These are phyloP conservation scores for Styphnolobium japonicum DNA, from an alignment of 306 rosid species.

Conservation along the genomic window DNA sequence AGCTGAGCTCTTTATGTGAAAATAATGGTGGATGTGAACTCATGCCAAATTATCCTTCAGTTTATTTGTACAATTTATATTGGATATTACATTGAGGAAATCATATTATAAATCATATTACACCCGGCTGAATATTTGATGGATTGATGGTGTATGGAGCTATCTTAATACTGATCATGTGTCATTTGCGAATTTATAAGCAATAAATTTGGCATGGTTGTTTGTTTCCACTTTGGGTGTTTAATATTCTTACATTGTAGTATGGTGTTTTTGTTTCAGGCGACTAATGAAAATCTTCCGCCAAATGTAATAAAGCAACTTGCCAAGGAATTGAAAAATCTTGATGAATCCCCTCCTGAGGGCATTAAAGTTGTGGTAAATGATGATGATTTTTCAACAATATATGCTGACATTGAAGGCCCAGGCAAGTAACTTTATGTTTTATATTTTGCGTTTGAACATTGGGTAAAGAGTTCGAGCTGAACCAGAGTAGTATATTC, in stretches of 20 bases:
- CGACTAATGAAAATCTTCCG: conserved; percentile 96
- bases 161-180: background rate
- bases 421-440: conserved; percentile 63
- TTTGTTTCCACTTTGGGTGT: background rate
- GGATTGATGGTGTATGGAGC: background rate
- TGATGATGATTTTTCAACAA: conserved; percentile 88
- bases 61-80: background rate
- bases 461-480: conserved; percentile 8
- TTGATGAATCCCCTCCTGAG: conserved; percentile 94
- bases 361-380: conserved; percentile 91
- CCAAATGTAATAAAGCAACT: conserved; percentile 97
- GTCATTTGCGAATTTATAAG: background rate
- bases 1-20: background rate
- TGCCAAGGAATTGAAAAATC: conserved; percentile 95
- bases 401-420: conserved; percentile 92
- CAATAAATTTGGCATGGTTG: background rate
- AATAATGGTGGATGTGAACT: background rate
- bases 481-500: conserved; percentile 18
- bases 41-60: background rate
- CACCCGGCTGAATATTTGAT: background rate
- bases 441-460: background rate
- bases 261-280: conserved; percentile 49
- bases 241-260: background rate
- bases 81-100: background rate
- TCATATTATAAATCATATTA: background rate